These are phyloP conservation scores for Saccharomyces uvarum DNA, from an alignment of 1,139 yeast species.

Conservation along the genomic window DNA sequence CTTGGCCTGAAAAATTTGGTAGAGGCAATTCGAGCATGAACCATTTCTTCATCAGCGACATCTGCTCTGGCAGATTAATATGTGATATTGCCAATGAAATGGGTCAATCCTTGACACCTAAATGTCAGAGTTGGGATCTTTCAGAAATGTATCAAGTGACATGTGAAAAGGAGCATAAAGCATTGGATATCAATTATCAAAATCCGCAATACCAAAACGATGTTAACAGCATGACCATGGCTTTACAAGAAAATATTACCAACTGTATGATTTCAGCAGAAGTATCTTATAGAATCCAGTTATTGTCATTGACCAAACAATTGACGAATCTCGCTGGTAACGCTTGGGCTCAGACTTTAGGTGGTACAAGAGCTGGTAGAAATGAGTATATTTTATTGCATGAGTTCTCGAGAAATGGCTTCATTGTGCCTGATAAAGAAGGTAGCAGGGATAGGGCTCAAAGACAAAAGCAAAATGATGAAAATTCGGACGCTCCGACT, in stretches of 20 bases:
- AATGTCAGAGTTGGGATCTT: conserved; percentile 95
- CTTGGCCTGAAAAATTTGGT: conserved; percentile 71
- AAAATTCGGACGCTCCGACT: conserved; percentile 40
- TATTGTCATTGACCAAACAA: conserved; percentile 82
- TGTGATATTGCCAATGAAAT: conserved; percentile 92
- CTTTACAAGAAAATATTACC: conserved; percentile 59
- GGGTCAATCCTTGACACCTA: conserved; percentile 86
- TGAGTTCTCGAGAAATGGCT: conserved; percentile 76
- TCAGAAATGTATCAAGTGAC: conserved; percentile 82
- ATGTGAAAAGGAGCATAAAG: conserved; percentile 50
- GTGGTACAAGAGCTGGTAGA: conserved; percentile 95
- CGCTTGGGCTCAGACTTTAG: conserved; percentile 91
- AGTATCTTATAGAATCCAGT: conserved; percentile 75
- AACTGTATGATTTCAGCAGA: conserved; percentile 70
- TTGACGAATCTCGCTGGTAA: conserved; percentile 93
- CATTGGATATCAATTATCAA: conserved; percentile 68
- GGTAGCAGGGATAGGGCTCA: conserved; percentile 40
- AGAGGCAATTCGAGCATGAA: conserved; percentile 41
- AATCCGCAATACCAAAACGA: conserved; percentile 62
- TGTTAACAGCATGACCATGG: conserved; percentile 58
- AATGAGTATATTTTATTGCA: conserved; percentile 89
- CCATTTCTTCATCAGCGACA: conserved; percentile 50
- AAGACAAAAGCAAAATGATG: conserved; percentile 32
- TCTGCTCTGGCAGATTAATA: conserved; percentile 76
- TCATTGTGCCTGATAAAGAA: conserved; percentile 84